Evolutionary conservation across 2,329 filamentous ascomycete genomes (phyloP).

Genomic region (Seiridium unicorne): DNA sequence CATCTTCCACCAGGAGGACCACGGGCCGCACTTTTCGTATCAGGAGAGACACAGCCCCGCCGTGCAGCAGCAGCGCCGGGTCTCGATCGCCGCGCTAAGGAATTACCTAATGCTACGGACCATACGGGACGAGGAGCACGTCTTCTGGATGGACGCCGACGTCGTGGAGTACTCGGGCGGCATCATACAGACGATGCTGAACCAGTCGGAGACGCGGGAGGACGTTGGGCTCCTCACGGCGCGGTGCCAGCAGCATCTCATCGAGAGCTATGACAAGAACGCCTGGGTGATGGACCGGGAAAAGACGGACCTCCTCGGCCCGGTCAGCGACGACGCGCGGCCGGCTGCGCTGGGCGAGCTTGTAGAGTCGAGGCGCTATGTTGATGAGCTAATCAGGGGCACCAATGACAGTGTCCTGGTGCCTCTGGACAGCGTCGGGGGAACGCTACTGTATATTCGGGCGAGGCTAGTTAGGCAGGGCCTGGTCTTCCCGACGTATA

Average conservation of each 20-base stretch:
- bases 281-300: constrained; percentile 26
- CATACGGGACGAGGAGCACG: constrained; percentile 28
- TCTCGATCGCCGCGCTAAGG: constrained; percentile 25
- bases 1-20: constrained; percentile 18
- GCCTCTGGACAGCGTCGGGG: constrained; percentile 32
- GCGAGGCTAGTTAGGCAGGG: constrained; percentile 29
- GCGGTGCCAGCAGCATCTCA: constrained; percentile 27
- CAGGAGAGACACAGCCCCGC: constrained; percentile 19
- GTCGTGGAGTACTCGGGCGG: constrained; percentile 28
- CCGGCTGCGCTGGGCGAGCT: constrained; percentile 15
- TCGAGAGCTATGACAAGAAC: constrained; percentile 34
- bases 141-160: constrained; percentile 36
- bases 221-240: constrained; percentile 31
- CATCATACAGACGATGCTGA: constrained; percentile 29
- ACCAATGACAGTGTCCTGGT: constrained; percentile 28
- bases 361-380: constrained; percentile 17
- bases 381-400: constrained; percentile 21
- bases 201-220: constrained; percentile 20
- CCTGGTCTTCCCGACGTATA: constrained; percentile 29
- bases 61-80: constrained; percentile 23
- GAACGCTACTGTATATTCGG: constrained; percentile 32
- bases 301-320: constrained; percentile 14
- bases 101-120: constrained; percentile 31
- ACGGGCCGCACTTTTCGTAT: constrained; percentile 16
- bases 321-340: constrained; percentile 17